Percentiles rank a stretch among this genome's conserved stretches.
These are phyloP conservation scores for Penicillium canariense DNA, from an alignment of 495 filamentous ascomycete species.

Conservation along the genomic window DNA sequence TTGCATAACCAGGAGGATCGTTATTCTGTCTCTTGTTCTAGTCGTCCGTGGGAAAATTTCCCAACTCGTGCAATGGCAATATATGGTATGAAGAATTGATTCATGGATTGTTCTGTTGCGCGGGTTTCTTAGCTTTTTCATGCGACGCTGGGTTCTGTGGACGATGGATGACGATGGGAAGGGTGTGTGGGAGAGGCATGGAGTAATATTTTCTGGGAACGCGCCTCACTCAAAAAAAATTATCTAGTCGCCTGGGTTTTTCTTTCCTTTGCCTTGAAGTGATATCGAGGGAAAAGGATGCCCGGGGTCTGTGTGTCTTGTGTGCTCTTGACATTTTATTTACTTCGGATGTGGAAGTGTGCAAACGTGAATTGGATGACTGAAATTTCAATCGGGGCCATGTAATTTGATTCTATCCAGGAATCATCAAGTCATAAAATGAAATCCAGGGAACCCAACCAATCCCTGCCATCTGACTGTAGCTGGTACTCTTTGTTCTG, in stretches of 20 bases:
- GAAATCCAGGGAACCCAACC: conserved; percentile 32
- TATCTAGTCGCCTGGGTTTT: background rate
- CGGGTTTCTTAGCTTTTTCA: background rate
- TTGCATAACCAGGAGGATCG: conserved; percentile 1
- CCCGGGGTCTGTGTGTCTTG: conserved; percentile 14
- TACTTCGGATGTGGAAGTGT: conserved; percentile 20
- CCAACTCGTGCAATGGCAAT: conserved; percentile 10
- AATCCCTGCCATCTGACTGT: conserved; percentile 12
- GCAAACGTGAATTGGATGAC: conserved; percentile 34
- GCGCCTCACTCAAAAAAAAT: background rate
- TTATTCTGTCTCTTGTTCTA: conserved; percentile 2
- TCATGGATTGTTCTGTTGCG: conserved; percentile 3
- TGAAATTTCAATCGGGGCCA: conserved; percentile 27
- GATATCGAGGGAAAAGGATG: conserved; percentile 8
- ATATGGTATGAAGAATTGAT: conserved; percentile 10
- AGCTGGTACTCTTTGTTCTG: background rate
- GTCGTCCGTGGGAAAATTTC: conserved; percentile 5
- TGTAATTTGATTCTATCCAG: conserved; percentile 39
- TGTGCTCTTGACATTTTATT: conserved; percentile 17
- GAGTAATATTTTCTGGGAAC: background rate
- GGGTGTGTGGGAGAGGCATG: conserved; percentile 1
- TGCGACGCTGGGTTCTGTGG: conserved; percentile 6
- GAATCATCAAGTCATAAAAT: conserved; percentile 34
- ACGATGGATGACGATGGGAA: conserved; percentile 4
- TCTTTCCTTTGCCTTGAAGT: conserved; percentile 16